These are phyloP conservation scores for Pleurotus pulmonarius DNA, from an alignment of 768 basidiomycete genomes.

Conservation along the genomic window DNA sequence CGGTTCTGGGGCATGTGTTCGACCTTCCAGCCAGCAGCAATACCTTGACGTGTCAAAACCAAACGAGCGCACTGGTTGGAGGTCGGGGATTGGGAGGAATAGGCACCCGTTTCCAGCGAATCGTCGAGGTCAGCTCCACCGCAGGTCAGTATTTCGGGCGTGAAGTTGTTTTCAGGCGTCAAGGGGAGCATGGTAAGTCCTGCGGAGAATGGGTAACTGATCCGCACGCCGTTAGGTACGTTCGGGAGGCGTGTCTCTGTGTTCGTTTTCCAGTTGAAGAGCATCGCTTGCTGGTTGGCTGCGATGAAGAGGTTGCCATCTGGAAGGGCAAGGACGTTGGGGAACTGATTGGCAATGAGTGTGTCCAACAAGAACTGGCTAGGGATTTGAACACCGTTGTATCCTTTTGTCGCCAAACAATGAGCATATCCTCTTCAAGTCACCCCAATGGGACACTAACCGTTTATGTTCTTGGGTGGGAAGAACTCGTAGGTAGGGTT, in stretches of 20 bases:
- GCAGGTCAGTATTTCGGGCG: constrained; percentile 43
- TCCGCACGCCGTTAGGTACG: constrained; percentile 40
- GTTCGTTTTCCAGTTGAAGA: constrained; percentile 35
- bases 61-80: constrained; percentile 40
- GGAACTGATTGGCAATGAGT: constrained; percentile 13
- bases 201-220: constrained; percentile 36
- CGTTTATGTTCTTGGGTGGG: constrained; percentile 34
- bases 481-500: constrained; percentile 5
- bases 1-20: constrained; percentile 39
- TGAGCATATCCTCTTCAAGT: not conserved
- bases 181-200: constrained; percentile 34
- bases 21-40: constrained; percentile 40
- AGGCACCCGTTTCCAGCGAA: constrained; percentile 19
- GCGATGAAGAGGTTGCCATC: constrained; percentile 39
- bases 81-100: constrained; percentile 36
- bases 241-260: constrained; percentile 35
- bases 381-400: constrained; percentile 18
- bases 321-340: constrained; percentile 30
- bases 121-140: constrained; percentile 36
- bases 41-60: constrained; percentile 35
- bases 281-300: constrained; percentile 37
- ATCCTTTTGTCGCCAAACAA: constrained; percentile 10
- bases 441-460: constrained; percentile 10
- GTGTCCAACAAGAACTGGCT: constrained; percentile 10
- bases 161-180: constrained; percentile 31